Evolutionary conservation across 345 rosid genomes (phyloP).

Genomic region (Pugionium dolabratum): DNA sequence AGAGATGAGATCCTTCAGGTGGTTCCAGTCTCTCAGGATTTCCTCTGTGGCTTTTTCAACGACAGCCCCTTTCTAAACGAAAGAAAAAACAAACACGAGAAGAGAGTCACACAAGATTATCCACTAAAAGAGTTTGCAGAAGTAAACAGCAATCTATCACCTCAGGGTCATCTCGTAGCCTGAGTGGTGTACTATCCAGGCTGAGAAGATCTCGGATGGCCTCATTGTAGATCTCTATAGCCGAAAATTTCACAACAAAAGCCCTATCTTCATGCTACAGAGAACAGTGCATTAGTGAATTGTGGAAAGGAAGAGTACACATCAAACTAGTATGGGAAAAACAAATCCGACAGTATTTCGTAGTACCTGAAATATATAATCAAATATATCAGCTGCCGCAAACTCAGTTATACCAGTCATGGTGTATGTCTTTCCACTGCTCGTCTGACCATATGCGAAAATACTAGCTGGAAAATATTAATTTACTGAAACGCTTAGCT

Average conservation of each 20-base stretch:
- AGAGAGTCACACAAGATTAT: neutral
- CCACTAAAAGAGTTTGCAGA: neutral
- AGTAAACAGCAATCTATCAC: slow-evolving; percentile 41
- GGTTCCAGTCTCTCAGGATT: slow-evolving; percentile 79
- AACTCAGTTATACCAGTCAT: slow-evolving; percentile 93
- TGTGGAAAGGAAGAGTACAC: slow-evolving; percentile 8
- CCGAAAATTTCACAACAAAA: slow-evolving; percentile 87
- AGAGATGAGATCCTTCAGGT: slow-evolving; percentile 79
- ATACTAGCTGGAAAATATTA: slow-evolving; percentile 66
- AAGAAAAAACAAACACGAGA: slow-evolving; percentile 27
- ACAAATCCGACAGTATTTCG: neutral
- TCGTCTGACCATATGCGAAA: slow-evolving; percentile 98
- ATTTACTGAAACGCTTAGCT: slow-evolving; percentile 4
- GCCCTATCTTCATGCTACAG: slow-evolving; percentile 92
- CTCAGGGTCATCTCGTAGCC: slow-evolving; percentile 95
- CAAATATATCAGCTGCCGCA: slow-evolving; percentile 86
- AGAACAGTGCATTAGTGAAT: slow-evolving; percentile 18
- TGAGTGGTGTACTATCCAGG: slow-evolving; percentile 66
- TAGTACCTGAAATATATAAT: slow-evolving; percentile 68
- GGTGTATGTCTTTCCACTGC: slow-evolving; percentile 41
- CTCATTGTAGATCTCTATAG: slow-evolving; percentile 57
- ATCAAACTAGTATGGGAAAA: slow-evolving; percentile 14
- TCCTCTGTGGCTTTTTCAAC: slow-evolving; percentile 89
- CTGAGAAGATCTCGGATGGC: slow-evolving; percentile 68
- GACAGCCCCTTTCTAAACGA: slow-evolving; percentile 72